Evolutionary conservation across 176 grass and related monocot species (phyloP).

Genomic region (Oryza australiensis): DNA sequence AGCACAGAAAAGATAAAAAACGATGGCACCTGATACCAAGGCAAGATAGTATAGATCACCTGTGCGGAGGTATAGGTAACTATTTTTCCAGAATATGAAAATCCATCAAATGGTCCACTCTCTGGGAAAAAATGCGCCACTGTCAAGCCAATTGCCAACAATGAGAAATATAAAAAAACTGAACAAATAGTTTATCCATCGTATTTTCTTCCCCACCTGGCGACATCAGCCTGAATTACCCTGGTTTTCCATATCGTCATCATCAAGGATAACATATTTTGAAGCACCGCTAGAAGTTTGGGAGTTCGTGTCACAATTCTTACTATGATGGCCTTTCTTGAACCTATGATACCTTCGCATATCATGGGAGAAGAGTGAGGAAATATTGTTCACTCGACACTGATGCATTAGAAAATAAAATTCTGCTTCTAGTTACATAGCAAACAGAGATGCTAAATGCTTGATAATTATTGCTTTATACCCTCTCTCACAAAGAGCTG

Average conservation of each 20-base stretch:
- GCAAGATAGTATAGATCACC: not conserved
- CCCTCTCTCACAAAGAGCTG: not conserved
- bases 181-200: not conserved
- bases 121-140: not conserved
- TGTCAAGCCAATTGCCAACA: slow-evolving; percentile 2
- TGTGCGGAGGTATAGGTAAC: slow-evolving; percentile 9
- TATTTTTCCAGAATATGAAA: not conserved
- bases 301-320: slow-evolving; percentile 41
- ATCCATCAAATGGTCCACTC: slow-evolving; percentile 6
- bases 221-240: slow-evolving; percentile 45
- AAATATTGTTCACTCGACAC: slow-evolving; percentile 1
- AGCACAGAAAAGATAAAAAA: slow-evolving; percentile 1
- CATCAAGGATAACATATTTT: slow-evolving; percentile 93
- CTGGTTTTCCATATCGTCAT: slow-evolving; percentile 53
- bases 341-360: slow-evolving; percentile 74
- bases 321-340: slow-evolving; percentile 50
- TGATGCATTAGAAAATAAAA: slow-evolving; percentile 8
- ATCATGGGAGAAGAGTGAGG: slow-evolving; percentile 28
- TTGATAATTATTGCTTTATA: not conserved
- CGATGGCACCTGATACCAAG: slow-evolving; percentile 20
- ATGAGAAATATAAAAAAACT: not conserved
- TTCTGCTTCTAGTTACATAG: not conserved
- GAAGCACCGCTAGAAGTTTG: slow-evolving; percentile 47
- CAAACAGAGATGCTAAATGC: not conserved
- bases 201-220: not conserved